Base-by-base conservation (phyloP, 164 flowering plant species). In the Litsea cubeba region DNA sequence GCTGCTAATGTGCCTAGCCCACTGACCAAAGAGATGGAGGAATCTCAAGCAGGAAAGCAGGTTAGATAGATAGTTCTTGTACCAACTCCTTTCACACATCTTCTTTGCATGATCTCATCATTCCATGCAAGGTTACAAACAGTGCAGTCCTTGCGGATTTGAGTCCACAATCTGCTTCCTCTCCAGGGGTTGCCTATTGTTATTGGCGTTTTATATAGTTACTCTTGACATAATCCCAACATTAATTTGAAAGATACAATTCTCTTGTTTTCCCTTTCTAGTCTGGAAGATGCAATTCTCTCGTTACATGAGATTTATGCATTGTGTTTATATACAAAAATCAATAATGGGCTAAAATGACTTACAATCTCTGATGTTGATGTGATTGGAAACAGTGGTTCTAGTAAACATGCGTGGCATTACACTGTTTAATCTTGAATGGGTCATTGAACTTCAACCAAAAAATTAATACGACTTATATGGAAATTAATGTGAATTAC, bases 1-100 rank as follows among this genome's bases (percentile, higher is more conserved):
- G 90, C 93, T 85, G 99, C 98, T 66, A 89, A 91, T 76, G 98
- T 95, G 74, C 98, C 99, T 28, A 92, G 98, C 82, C 82, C 98
- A 70, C 81, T 95, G 79, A 93, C 99, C 24, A 88, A 89, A 79
- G 98, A 95, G 78, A 90, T 95, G 97, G 99, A 95, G 86, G 97
- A 93, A 76, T 83, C 97, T 78, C 99, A 95, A 85, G 91, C 96
- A 77, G 92, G 90, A 76, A 95, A 95, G 84, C 97, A 92, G 97
- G 99, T 93, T 57, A 71, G 40, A 66, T 65, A 26, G 26, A 54
- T 28, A 12, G 18, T 4, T 25, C 24, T 35, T 57, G 5, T 24
- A 5, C 51, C 66, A 22, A 54, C 12, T 54, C n/a, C 20, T 54
- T 54, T 54, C 60, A 18, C 5, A 54, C 60, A 18, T 22, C 15